A percentile compares a stretch with the other conserved stretches of the same genome.
These are phyloP conservation scores for Rugosomyces carneus DNA, from an alignment of 1,284 basidiomycete genomes.

Conservation along the genomic window DNA sequence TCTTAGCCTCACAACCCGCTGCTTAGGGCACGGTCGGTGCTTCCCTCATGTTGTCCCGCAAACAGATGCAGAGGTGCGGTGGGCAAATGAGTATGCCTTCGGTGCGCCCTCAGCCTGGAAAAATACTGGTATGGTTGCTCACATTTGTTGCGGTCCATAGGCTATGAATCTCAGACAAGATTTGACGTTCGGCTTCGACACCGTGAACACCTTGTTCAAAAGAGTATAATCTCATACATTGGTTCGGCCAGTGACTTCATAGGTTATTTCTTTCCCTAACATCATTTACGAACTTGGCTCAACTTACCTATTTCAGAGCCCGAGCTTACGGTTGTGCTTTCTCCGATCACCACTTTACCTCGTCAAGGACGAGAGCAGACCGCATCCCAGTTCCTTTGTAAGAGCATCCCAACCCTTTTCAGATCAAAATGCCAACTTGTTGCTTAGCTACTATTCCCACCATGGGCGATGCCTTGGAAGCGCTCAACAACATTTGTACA, in stretches of 20 bases:
- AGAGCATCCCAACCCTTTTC: neutral
- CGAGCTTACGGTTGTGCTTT: constrained; percentile 60
- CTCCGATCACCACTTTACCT: constrained; percentile 45
- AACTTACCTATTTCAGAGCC: constrained; percentile 36
- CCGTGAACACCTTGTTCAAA: constrained; percentile 50
- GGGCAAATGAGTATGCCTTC: constrained; percentile 46
- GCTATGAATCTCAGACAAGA: constrained; percentile 44
- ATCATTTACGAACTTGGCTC: neutral
- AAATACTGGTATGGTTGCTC: neutral
- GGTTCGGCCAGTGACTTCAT: constrained; percentile 66
- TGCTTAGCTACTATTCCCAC: constrained; percentile 61
- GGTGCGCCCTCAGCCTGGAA: constrained; percentile 30
- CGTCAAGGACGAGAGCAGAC: constrained; percentile 26
- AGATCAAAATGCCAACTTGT: constrained; percentile 10
- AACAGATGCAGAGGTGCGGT: constrained; percentile 64
- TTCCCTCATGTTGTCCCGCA: constrained; percentile 56
- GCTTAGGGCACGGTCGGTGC: constrained; percentile 63
- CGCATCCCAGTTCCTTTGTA: constrained; percentile 31
- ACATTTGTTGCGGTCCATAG: constrained; percentile 27
- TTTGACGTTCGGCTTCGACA: constrained; percentile 51
- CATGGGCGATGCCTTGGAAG: constrained; percentile 68
- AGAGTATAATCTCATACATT: constrained; percentile 59
- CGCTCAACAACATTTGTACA: constrained; percentile 56
- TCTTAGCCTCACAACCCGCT: constrained; percentile 69
- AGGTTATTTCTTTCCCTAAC: constrained; percentile 29